phyloP scores from a whole-genome alignment of 306 rosid species.

The Pterocarpus santalinus region DNA sequence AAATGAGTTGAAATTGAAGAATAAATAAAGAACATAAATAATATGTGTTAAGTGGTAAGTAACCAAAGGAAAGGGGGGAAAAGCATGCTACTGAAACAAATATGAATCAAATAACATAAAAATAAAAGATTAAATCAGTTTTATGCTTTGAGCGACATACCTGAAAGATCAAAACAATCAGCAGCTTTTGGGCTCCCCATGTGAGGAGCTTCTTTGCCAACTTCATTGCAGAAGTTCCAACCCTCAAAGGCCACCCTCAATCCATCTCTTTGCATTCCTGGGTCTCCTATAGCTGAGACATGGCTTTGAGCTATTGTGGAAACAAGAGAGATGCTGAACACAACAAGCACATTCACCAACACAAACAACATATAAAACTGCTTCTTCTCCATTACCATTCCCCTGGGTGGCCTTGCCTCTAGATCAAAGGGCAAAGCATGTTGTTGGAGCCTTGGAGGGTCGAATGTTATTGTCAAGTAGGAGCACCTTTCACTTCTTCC shows the following conservation, averaged over 20 bases:
- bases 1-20: background rate
- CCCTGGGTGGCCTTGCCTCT: too few species aligned
- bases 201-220: constrained; percentile 76
- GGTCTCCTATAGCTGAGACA: constrained; percentile 77
- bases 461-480: constrained; percentile 24
- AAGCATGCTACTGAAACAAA: background rate
- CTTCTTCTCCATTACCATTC: too few species aligned
- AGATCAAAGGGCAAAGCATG: too few species aligned
- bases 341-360: constrained; percentile 31
- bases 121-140: background rate
- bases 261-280: constrained; percentile 84
- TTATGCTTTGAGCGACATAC: constrained; percentile 34
- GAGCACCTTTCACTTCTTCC: too few species aligned
- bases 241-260: constrained; percentile 85
- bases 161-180: constrained; percentile 78
- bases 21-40: background rate
- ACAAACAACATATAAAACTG: constrained; percentile 40
- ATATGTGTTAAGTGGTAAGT: background rate
- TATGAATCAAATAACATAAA: background rate
- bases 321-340: constrained; percentile 27
- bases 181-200: constrained; percentile 90
- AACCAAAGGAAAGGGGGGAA: background rate
- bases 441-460: background rate
- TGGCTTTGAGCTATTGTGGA: constrained; percentile 34
- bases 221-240: constrained; percentile 96